Base-by-base conservation (phyloP, 2,329 filamentous ascomycete genomes). In the Cryphonectria parasitica region DNA sequence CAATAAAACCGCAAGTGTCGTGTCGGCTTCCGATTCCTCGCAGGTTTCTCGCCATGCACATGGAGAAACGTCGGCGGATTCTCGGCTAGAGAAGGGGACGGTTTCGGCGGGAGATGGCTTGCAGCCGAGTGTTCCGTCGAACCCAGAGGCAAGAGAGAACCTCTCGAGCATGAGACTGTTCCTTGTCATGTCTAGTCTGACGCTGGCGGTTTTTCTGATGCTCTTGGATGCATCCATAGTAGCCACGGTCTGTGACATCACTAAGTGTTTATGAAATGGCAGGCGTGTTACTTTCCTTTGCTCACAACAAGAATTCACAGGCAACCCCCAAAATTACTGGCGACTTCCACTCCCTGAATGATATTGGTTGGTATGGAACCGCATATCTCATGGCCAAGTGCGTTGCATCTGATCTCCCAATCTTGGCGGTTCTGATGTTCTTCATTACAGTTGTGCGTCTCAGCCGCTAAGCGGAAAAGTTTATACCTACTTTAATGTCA, bases 331-430 rank as follows among this genome's bases (percentile, higher is more conserved):
- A 17, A 5, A 61, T 61, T 31, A 61, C 58, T 3, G 34, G 11
- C 34, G 58, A 61, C 4, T 61, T 61, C 19, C 58, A 61, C 17
- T 61, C 58, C 22, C 31, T 61, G 28, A 28, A 61, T 8, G 58
- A 61, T 36, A 19, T 61, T 17, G 58, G 58, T 19, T 61, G 58
- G 58, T 61, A 61, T 61, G 58, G 58, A 31, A 61, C n/a, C 3
- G 31, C 58, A 31, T 61, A 61, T 8, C 31, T 31, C 10, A 31
- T 61, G n/a, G 31, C 58, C 31, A 61, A 36, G 36, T 36, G 7
- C 7, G 36, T 4, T 36, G 36, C 10, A 2, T 36, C 36, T 36
- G 34, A 7, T 36, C 34, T 36, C 3, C 3, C 34, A 36, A 36
- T 36, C 10, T 36, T 36, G 7, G 10, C 36, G 6, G 7, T 10